Conservation (phyloP, 345 rosid species). For the Ailanthus altissimus region DNA sequence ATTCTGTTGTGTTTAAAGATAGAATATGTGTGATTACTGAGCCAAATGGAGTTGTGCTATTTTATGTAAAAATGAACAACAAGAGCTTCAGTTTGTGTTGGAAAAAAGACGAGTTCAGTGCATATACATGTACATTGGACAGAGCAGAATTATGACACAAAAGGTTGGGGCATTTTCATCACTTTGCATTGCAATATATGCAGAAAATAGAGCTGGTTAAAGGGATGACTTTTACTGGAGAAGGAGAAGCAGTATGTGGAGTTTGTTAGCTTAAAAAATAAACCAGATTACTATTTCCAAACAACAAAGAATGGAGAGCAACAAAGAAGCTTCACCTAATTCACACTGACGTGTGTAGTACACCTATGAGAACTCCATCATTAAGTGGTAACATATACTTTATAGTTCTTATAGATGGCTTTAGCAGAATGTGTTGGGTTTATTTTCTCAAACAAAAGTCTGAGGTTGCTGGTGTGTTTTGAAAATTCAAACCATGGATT, state of each 20-base stretch:
- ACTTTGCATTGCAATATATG: not conserved
- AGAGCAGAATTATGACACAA: too few relatives aligned
- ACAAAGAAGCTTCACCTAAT: constrained; percentile 7
- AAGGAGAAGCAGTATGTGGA: too few relatives aligned
- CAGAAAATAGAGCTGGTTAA: not conserved
- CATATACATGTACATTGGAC: too few relatives aligned
- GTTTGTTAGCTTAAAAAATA: constrained; percentile 9
- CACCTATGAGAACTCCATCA: not conserved
- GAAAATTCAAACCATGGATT: not conserved
- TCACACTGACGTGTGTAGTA: constrained; percentile 10
- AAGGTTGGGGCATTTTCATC: too few relatives aligned
- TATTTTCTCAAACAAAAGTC: constrained; percentile 9
- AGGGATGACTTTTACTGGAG: too few relatives aligned
- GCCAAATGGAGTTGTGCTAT: too few relatives aligned
- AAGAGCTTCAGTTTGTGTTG: too few relatives aligned
- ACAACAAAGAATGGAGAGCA: constrained; percentile 2
- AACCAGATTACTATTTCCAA: not conserved
- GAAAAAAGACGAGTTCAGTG: too few relatives aligned
- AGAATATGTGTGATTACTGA: too few relatives aligned
- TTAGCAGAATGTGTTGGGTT: not conserved
- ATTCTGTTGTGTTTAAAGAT: not conserved
- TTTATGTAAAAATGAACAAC: too few relatives aligned
- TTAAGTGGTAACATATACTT: constrained; percentile 15
- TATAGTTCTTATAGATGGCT: constrained; percentile 14
- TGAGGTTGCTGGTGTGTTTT: not conserved